Evolutionary conservation across 106 monocot genomes (phyloP).

Genomic region (Dendrobium catenatum): DNA sequence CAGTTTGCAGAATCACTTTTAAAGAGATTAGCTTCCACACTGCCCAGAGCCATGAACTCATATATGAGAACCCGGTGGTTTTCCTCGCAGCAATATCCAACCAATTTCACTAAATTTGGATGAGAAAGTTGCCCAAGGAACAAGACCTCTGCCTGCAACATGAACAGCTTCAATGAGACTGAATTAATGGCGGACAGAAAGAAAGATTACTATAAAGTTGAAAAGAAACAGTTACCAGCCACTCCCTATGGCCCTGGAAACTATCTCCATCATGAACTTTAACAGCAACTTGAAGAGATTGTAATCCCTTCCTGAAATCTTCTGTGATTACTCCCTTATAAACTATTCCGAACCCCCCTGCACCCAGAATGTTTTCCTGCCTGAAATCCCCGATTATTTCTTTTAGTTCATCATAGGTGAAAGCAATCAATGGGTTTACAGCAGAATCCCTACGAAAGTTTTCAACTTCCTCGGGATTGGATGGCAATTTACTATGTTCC

Average conservation of each 20-base stretch:
- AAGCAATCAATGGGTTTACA: slow-evolving; percentile 16
- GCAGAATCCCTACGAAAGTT: slow-evolving; percentile 11
- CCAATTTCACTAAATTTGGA: slow-evolving; percentile 47
- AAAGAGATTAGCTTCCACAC: slow-evolving; percentile 41
- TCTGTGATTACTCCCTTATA: slow-evolving; percentile 31
- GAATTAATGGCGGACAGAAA: neutral
- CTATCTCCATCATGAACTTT: slow-evolving; percentile 21
- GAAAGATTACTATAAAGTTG: neutral
- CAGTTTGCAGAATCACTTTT: slow-evolving; percentile 29
- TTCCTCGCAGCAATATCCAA: slow-evolving; percentile 56
- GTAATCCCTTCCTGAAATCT: slow-evolving; percentile 5
- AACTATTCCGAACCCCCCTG: slow-evolving; percentile 44
- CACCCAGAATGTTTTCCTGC: slow-evolving; percentile 27
- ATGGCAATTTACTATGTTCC: slow-evolving; percentile 12
- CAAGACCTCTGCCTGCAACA: slow-evolving; percentile 40
- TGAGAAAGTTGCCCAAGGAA: slow-evolving; percentile 58
- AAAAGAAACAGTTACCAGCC: slow-evolving; percentile 16
- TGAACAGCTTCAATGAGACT: neutral
- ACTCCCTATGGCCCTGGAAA: slow-evolving; percentile 27
- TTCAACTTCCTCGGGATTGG: slow-evolving; percentile 34
- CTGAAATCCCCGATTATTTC: slow-evolving; percentile 35
- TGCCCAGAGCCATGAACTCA: slow-evolving; percentile 41
- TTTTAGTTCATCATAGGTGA: slow-evolving; percentile 30
- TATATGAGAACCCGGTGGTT: slow-evolving; percentile 41
- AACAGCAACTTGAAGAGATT: slow-evolving; percentile 14